phyloP scores from a whole-genome alignment of 768 basidiomycete species.

The Strobilomyces echinocephalus region DNA sequence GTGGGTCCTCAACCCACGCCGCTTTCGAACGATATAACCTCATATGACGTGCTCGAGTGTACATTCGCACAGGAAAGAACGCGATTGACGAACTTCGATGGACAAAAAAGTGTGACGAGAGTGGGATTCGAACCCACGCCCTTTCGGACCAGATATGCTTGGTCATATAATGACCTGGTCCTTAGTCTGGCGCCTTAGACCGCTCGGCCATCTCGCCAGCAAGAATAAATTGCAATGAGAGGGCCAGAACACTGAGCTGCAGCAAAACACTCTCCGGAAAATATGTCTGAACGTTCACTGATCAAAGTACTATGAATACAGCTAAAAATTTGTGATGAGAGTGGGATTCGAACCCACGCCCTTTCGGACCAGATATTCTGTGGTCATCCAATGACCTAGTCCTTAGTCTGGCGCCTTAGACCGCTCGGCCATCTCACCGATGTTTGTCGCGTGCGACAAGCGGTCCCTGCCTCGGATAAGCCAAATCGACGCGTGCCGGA shows the following conservation, averaged over 20 bases:
- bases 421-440: conserved; percentile 41
- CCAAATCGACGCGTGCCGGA: background rate
- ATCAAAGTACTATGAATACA: too few species aligned
- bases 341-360: conserved; percentile 43
- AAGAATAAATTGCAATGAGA: background rate
- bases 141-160: conserved; percentile 34
- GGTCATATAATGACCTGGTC: conserved; percentile 32
- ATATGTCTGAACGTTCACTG: background rate
- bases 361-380: conserved; percentile 31
- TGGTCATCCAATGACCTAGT: conserved; percentile 29
- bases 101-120: conserved; percentile 23
- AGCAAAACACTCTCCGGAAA: too few species aligned
- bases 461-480: too few species aligned
- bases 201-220: conserved; percentile 50
- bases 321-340: conserved; percentile 22
- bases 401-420: conserved; percentile 63
- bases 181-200: conserved; percentile 57
- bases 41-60: too few species aligned
- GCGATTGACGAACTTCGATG: too few species aligned
- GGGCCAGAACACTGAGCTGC: background rate
- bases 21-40: too few species aligned
- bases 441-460: too few species aligned
- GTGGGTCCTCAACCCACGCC: too few species aligned
- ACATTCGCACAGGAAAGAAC: too few species aligned
- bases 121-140: conserved; percentile 42